Evolutionary conservation across 305 asterid genomes (phyloP).

Genomic region (Withania somnifera): DNA sequence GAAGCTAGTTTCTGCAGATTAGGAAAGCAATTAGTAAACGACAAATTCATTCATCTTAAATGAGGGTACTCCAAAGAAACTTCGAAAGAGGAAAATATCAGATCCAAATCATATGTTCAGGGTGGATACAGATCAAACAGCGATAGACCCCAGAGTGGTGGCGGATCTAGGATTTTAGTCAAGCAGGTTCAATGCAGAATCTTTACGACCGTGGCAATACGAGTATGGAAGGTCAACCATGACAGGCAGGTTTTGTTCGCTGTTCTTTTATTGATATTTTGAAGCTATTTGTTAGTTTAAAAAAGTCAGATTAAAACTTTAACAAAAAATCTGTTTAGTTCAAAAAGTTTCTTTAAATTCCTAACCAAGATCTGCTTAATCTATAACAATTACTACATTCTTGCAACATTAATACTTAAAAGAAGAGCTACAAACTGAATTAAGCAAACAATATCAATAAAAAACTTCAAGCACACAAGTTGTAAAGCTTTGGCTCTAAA

Average conservation of each 20-base stretch:
- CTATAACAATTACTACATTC: not conserved
- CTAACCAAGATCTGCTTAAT: not conserved
- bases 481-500: not conserved
- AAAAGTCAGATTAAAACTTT: not conserved
- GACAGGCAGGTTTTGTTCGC: not conserved
- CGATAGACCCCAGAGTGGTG: not conserved
- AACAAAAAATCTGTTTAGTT: not conserved
- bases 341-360: not conserved
- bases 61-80: not conserved
- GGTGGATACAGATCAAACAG: not conserved
- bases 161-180: not conserved
- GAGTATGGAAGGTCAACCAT: not conserved
- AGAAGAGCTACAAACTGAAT: not conserved
- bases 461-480: not conserved
- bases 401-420: not conserved
- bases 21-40: not conserved
- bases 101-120: not conserved
- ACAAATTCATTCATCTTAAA: not conserved
- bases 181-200: not conserved
- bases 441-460: not conserved
- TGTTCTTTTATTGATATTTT: not conserved
- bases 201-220: not conserved
- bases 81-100: not conserved
- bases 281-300: not conserved
- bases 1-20: not conserved